Evolutionary conservation across 208 protist species (phyloP).

Genomic region (Trypanosoma conorhini): DNA sequence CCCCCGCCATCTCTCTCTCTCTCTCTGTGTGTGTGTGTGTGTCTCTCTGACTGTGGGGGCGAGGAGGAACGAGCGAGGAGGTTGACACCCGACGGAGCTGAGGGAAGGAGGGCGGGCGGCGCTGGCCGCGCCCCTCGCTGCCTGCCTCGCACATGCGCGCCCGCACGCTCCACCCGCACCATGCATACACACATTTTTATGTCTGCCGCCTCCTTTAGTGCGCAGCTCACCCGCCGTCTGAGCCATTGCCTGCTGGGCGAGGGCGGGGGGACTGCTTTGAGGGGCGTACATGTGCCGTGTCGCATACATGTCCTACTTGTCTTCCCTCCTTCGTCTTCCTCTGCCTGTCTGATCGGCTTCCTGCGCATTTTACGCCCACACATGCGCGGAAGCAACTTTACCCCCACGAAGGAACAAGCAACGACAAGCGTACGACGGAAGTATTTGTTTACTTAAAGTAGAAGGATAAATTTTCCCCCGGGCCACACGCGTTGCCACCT

Average conservation of each 20-base stretch:
- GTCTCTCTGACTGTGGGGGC: slow-evolving; percentile 3
- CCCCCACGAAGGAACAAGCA: neutral
- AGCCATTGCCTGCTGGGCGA: too few relatives aligned
- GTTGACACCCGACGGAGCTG: neutral
- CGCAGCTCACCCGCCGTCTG: too few relatives aligned
- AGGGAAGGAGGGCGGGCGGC: neutral
- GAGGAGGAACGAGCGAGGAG: neutral
- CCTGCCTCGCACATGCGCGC: neutral
- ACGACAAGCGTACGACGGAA: neutral
- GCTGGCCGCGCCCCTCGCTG: too few relatives aligned
- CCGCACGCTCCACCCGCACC: neutral
- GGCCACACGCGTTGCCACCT: neutral
- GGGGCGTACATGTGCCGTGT: too few relatives aligned
- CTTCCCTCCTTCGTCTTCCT: slow-evolving; percentile 27
- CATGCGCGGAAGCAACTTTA: neutral
- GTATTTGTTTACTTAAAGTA: neutral
- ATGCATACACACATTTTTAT: neutral
- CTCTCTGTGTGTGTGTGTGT: slow-evolving; percentile 2
- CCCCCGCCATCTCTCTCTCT: neutral
- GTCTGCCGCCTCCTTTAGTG: neutral
- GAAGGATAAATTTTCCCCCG: neutral
- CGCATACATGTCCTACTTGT: slow-evolving; percentile 19
- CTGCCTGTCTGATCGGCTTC: slow-evolving; percentile 20
- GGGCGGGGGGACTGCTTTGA: neutral
- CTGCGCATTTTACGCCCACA: neutral